Evolutionary conservation across 2,329 filamentous ascomycete genomes (phyloP), one percentile per base, ranked within the genome.

Genomic region (Rhynchosporium graminicola): DNA sequence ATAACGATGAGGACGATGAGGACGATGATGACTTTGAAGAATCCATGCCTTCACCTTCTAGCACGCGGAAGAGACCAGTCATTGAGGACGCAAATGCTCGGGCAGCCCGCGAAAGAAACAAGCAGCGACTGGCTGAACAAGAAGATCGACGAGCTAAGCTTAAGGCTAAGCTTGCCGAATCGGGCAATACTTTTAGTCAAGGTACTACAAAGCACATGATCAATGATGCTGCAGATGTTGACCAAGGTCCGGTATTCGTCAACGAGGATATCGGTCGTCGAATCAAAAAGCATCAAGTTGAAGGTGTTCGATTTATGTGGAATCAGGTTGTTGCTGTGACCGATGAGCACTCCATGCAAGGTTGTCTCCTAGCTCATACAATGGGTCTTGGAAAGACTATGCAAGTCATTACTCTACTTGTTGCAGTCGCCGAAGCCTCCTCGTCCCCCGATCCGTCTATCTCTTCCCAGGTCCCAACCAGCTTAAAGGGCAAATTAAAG

Each of bases 261-360:
- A 81, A 90, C 67, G 75, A 82, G 0, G 75, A 82, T 7, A 90
- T 94, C 60, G 87, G 84, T 0, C 71, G 70, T 7, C 79, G 78
- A 5, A 90, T 96, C 65, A 94, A 95, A 70, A 80, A 85, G 8
- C 91, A 97, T 74, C 93, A 97, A 72, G 80, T 96, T 52, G 80
- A 85, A 0, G 93, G 93, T 1, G 85, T 97, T 26, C 87, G 88
- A 10, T 97, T 97, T 75, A 84, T 97, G 80, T 97, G 93, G 92
- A 87, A 92, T 68, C 89, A 94, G 66, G 79, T 97, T 50, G 84
- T 94, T 5, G 80, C 82, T 38, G 56, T 61, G 43, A 57, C 47
- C 13, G 67, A 87, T 60, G 73, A 78, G 1, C 77, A 80, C 3
- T 77, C 79, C 4, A 80, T 82, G 20, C 87, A 92, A 74, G 92